These are phyloP conservation scores for Paecilomyces niveus DNA, from an alignment of 2,329 filamentous ascomycete genomes.

Conservation along the genomic window DNA sequence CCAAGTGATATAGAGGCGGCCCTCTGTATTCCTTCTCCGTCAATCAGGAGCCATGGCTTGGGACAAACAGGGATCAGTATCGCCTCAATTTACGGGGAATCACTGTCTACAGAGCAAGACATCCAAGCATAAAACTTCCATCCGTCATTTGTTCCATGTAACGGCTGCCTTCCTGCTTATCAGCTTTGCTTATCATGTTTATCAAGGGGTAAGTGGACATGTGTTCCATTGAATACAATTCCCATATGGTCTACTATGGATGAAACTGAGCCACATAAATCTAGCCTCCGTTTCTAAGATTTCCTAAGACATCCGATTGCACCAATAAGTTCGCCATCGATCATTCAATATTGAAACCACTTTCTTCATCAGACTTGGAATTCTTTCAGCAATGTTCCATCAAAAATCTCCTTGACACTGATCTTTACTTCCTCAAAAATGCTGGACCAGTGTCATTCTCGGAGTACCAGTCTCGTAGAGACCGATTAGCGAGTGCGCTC, in stretches of 20 bases:
- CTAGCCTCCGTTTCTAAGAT: background rate
- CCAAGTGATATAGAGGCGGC: too few species aligned
- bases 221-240: too few species aligned
- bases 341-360: background rate
- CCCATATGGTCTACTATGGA: too few species aligned
- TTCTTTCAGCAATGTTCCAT: slow-evolving; percentile 46
- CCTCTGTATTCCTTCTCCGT: background rate
- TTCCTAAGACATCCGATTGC: background rate
- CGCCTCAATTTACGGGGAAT: background rate
- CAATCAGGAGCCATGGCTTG: background rate
- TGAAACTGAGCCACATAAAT: background rate
- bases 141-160: background rate
- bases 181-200: background rate
- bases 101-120: background rate
- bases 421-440: slow-evolving; percentile 45
- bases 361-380: slow-evolving; percentile 2
- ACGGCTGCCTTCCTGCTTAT: background rate
- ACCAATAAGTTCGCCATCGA: background rate
- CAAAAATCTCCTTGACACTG: slow-evolving; percentile 39
- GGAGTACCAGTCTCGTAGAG: slow-evolving; percentile 50
- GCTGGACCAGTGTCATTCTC: slow-evolving; percentile 42
- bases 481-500: slow-evolving; percentile 52
- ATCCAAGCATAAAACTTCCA: background rate
- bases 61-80: background rate
- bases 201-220: background rate